Conservation (phyloP, 306 rosid genomes). For the Dryas drummondii region DNA sequence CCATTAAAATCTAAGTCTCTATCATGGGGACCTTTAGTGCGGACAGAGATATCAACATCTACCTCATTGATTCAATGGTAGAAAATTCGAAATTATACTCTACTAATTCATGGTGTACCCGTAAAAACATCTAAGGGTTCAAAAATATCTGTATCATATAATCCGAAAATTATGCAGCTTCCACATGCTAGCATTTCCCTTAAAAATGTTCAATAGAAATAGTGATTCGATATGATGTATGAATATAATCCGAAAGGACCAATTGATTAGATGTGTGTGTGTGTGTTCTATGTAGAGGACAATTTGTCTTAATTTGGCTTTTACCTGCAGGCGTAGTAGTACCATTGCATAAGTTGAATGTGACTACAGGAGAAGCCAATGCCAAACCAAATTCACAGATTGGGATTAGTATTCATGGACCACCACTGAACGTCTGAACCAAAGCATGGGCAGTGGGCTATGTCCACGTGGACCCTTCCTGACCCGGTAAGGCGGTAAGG, state of each 20-base stretch:
- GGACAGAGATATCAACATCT: no score
- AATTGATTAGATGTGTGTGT: constrained; percentile 19
- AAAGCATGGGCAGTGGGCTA: constrained; percentile 25
- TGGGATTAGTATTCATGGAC: neutral
- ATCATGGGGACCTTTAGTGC: neutral
- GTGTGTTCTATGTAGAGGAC: constrained; percentile 31
- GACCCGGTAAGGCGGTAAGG: constrained; percentile 20
- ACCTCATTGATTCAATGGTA: no score
- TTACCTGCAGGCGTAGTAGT: neutral
- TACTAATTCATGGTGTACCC: no score
- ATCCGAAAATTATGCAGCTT: no score
- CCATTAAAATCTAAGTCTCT: neutral
- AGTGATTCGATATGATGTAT: constrained; percentile 28
- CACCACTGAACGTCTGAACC: neutral
- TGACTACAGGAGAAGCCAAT: constrained; percentile 1
- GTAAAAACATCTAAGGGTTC: no score
- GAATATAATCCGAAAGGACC: constrained; percentile 2
- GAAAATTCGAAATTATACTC: no score
- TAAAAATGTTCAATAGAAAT: neutral
- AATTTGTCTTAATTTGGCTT: neutral
- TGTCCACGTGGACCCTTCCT: constrained; percentile 40
- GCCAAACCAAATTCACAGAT: neutral
- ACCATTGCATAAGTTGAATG: neutral
- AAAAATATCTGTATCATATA: no score
- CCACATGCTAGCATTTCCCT: no score